A percentile compares a stretch with the other conserved stretches of the same genome.
phyloP scores from a whole-genome alignment of 139 green algal species.

The Marvania coccoides region DNA sequence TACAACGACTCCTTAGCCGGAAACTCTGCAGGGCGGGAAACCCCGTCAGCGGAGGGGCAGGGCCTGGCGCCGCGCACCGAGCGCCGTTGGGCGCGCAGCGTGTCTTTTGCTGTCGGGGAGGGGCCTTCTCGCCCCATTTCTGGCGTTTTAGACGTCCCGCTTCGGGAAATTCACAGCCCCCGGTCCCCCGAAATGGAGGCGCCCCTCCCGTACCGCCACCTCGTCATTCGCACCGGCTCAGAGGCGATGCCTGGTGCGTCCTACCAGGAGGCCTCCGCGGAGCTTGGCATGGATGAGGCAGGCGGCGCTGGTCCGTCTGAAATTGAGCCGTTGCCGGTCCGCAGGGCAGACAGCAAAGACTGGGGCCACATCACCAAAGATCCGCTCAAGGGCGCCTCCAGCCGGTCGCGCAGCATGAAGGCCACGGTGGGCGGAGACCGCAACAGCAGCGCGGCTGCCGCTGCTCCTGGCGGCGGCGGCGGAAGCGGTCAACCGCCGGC shows the following conservation, averaged over 20 bases:
- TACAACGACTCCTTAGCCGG: too few relatives aligned
- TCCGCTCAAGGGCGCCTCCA: neutral
- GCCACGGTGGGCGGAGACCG: neutral
- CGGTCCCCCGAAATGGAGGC: too few relatives aligned
- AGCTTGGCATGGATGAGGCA: too few relatives aligned
- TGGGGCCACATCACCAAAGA: conserved; percentile 22
- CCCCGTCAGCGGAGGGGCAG: too few relatives aligned
- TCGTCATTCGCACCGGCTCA: conserved; percentile 12
- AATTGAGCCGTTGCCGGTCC: neutral
- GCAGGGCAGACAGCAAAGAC: neutral
- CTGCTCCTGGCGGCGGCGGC: neutral
- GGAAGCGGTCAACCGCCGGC: neutral
- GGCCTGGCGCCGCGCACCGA: neutral
- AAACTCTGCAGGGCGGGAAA: too few relatives aligned
- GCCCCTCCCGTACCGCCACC: conserved; percentile 1
- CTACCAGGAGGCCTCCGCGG: neutral
- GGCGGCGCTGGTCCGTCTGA: neutral
- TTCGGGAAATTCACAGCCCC: too few relatives aligned
- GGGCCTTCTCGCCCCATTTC: too few relatives aligned
- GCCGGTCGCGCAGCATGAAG: neutral
- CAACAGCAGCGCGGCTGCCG: neutral
- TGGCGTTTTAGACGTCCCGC: too few relatives aligned
- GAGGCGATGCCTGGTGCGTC: neutral
- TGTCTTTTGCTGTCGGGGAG: too few relatives aligned
- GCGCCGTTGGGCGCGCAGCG: neutral